phyloP scores from a whole-genome alignment of 768 basidiomycete species.

The Leucosporidium yakuticum region DNA sequence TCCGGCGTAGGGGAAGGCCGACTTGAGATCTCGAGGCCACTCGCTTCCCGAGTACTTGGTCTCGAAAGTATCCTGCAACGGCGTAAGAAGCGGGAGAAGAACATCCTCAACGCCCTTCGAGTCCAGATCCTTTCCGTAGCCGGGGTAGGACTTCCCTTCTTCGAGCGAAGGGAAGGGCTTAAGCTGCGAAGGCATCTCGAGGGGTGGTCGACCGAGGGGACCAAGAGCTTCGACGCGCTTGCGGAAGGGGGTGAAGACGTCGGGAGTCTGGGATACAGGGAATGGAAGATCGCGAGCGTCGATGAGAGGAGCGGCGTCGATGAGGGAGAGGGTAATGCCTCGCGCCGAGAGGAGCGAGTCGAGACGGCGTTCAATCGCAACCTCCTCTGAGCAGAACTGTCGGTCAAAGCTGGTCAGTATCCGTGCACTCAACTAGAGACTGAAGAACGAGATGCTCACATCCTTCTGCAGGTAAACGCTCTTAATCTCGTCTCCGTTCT shows the following conservation, averaged over 20 bases:
- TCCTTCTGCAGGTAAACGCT: constrained; percentile 45
- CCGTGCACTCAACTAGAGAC: not conserved
- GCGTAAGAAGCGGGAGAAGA: constrained; percentile 35
- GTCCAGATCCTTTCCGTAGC: constrained; percentile 24
- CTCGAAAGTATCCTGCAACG: constrained; percentile 37
- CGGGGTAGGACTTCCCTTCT: not conserved
- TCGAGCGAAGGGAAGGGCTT: constrained; percentile 40
- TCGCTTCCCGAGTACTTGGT: constrained; percentile 35
- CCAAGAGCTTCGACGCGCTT: constrained; percentile 46
- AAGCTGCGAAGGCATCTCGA: constrained; percentile 33
- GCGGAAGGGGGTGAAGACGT: constrained; percentile 48
- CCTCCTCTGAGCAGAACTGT: constrained; percentile 34
- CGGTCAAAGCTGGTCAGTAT: too few species aligned
- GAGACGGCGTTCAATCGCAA: constrained; percentile 29
- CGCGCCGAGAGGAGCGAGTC: not conserved
- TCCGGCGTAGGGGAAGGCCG: constrained; percentile 45
- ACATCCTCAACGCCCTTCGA: constrained; percentile 9
- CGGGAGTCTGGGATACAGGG: constrained; percentile 40
- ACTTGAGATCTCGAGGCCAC: constrained; percentile 21
- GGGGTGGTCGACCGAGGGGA: constrained; percentile 42
- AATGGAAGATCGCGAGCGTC: constrained; percentile 43
- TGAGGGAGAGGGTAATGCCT: constrained; percentile 20
- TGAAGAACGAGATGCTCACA: constrained; percentile 34
- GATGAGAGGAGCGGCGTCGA: constrained; percentile 33
- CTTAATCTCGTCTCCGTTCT: constrained; percentile 39